These are phyloP conservation scores for Alternaria sp. DNA, from an alignment of 2,329 filamentous ascomycete genomes.

Conservation along the genomic window DNA sequence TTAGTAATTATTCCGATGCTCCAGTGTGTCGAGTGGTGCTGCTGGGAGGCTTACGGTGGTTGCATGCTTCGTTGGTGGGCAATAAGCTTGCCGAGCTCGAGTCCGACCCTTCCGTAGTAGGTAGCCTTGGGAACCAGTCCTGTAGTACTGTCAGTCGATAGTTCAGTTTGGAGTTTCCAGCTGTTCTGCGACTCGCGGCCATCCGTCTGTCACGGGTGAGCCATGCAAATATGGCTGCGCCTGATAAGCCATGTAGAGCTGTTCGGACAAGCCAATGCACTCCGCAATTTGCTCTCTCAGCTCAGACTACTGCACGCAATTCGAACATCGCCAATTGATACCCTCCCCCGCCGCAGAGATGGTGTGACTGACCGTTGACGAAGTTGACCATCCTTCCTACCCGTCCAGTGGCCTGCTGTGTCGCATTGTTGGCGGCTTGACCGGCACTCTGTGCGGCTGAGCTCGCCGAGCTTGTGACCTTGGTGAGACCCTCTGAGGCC, in stretches of 20 bases:
- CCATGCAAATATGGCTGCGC: constrained; percentile 1
- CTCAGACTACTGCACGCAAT: background rate
- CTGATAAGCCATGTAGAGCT: constrained; percentile 19
- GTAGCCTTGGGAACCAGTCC: constrained; percentile 83
- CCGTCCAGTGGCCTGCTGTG: constrained; percentile 63
- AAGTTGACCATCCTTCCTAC: constrained; percentile 72
- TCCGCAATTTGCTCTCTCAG: background rate
- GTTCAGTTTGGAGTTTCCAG: background rate
- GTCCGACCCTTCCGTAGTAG: constrained; percentile 89
- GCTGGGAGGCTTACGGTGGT: constrained; percentile 76
- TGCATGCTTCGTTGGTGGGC: constrained; percentile 89
- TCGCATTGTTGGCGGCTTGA: constrained; percentile 55
- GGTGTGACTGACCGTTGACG: constrained; percentile 76
- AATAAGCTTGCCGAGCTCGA: constrained; percentile 87
- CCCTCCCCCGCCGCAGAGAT: constrained; percentile 12
- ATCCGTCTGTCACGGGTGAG: background rate
- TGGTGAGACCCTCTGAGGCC: constrained; percentile 82
- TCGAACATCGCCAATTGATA: background rate
- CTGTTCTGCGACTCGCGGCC: background rate
- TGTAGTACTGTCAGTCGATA: constrained; percentile 49
- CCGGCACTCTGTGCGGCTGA: constrained; percentile 77
- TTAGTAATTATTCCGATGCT: constrained; percentile 25
- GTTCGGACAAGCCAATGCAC: constrained; percentile 24
- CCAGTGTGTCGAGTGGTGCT: background rate
- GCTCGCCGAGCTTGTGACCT: constrained; percentile 80